Evolutionary conservation across 1,284 basidiomycete species (phyloP).

Genomic region (Ceratobasidium sp.): DNA sequence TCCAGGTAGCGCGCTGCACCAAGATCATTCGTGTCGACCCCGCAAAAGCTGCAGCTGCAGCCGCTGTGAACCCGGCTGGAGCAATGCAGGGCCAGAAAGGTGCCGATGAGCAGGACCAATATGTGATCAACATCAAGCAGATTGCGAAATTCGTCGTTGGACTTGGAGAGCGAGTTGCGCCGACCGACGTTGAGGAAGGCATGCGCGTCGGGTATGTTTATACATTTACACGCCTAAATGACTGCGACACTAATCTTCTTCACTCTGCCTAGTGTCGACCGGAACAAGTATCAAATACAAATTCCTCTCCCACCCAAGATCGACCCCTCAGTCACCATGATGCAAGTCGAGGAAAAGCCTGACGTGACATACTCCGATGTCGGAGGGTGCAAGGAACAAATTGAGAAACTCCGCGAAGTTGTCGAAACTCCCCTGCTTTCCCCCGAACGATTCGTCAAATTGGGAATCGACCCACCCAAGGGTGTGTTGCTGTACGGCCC

Average conservation of each 20-base stretch:
- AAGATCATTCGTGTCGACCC: slow-evolving; percentile 93
- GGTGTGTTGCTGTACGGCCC: slow-evolving; percentile 97
- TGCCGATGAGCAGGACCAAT: slow-evolving; percentile 97
- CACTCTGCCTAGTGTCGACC: slow-evolving; percentile 70
- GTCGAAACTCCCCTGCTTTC: slow-evolving; percentile 97
- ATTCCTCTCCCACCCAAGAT: slow-evolving; percentile 99
- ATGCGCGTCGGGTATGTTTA: slow-evolving; percentile 94
- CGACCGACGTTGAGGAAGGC: slow-evolving; percentile 99
- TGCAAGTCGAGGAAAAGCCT: slow-evolving; percentile 99
- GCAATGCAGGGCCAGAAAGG: slow-evolving; percentile 86
- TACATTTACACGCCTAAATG: slow-evolving; percentile 23
- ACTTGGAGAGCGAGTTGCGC: slow-evolving; percentile 93
- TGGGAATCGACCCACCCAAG: slow-evolving; percentile 99
- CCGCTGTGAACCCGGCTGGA: slow-evolving; percentile 74
- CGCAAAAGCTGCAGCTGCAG: slow-evolving; percentile 75
- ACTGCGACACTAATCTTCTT: not conserved
- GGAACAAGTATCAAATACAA: slow-evolving; percentile 98
- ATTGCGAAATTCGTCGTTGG: slow-evolving; percentile 99
- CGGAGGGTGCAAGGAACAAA: slow-evolving; percentile 99
- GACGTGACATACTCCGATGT: slow-evolving; percentile 99
- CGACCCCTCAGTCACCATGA: slow-evolving; percentile 99
- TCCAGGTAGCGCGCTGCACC: slow-evolving; percentile 98
- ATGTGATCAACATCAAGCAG: slow-evolving; percentile 99
- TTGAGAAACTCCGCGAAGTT: slow-evolving; percentile 98
- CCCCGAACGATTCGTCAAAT: slow-evolving; percentile 96